A percentile compares a stretch with the other conserved stretches of the same genome.
phyloP scores from a whole-genome alignment of 768 basidiomycete genomes.

The Pleurotus djamor region DNA sequence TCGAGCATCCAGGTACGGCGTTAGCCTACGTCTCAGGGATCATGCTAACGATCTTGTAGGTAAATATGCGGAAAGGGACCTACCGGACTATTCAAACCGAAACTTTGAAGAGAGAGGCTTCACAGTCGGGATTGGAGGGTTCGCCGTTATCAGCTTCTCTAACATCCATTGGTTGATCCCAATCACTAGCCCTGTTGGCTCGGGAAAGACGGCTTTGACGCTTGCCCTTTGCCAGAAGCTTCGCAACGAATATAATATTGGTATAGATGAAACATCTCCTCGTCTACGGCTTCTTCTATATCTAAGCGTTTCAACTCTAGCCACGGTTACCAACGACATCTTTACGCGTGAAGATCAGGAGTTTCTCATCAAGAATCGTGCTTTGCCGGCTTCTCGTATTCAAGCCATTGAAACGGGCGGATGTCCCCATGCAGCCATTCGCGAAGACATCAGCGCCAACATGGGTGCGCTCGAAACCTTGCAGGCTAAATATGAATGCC shows the following conservation, averaged over 20 bases:
- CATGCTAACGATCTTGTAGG: slow-evolving; percentile 42
- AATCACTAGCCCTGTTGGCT: slow-evolving; percentile 85
- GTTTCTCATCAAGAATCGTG: slow-evolving; percentile 91
- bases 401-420: slow-evolving; percentile 98
- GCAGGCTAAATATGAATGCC: slow-evolving; percentile 87
- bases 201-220: slow-evolving; percentile 94
- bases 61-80: slow-evolving; percentile 87
- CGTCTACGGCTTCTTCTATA: neutral
- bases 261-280: slow-evolving; percentile 36
- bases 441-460: slow-evolving; percentile 98
- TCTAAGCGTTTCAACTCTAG: slow-evolving; percentile 32
- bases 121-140: slow-evolving; percentile 99
- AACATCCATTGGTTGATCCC: neutral
- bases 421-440: slow-evolving; percentile 97
- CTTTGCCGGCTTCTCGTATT: slow-evolving; percentile 82
- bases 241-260: slow-evolving; percentile 87
- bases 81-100: slow-evolving; percentile 82
- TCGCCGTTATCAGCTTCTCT: slow-evolving; percentile 20
- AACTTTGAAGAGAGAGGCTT: slow-evolving; percentile 94
- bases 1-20: slow-evolving; percentile 77
- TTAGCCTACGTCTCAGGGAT: neutral
- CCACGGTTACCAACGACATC: slow-evolving; percentile 99
- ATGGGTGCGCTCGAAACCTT: slow-evolving; percentile 94
- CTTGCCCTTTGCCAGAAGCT: slow-evolving; percentile 85
- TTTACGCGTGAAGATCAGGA: slow-evolving; percentile 98